Percentiles rank a stretch among this genome's conserved stretches.
phyloP scores from a whole-genome alignment of 352 stramenopile species.

The Elongisporangium undulatum region DNA sequence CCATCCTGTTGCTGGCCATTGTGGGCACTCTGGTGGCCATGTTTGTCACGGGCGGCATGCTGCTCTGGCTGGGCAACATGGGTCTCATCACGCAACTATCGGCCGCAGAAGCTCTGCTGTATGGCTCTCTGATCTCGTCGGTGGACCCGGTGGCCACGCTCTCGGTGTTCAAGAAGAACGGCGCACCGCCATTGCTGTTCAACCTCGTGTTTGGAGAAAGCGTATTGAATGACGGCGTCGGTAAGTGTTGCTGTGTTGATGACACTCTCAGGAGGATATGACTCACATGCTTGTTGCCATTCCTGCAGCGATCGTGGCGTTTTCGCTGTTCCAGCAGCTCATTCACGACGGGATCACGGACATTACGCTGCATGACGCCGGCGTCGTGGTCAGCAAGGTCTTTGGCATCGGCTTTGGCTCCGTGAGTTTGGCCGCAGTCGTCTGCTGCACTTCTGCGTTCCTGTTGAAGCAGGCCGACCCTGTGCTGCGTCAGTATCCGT shows the following conservation, averaged over 20 bases:
- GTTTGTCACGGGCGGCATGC: constrained; percentile 71
- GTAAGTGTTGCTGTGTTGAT: constrained; percentile 20
- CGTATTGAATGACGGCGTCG: constrained; percentile 94
- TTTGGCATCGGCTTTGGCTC: constrained; percentile 83
- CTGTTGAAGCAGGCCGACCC: constrained; percentile 76
- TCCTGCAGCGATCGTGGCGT: constrained; percentile 69
- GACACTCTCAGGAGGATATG: neutral
- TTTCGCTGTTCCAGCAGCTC: constrained; percentile 76
- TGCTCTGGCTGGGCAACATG: constrained; percentile 73
- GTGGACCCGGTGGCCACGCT: constrained; percentile 93
- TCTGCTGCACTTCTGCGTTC: constrained; percentile 79
- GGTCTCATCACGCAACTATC: constrained; percentile 75
- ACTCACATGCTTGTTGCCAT: constrained; percentile 5
- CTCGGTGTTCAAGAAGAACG: constrained; percentile 92
- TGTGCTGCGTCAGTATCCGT: constrained; percentile 66
- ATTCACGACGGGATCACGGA: constrained; percentile 70
- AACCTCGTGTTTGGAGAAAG: constrained; percentile 96
- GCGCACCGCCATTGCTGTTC: constrained; percentile 85
- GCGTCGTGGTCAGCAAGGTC: constrained; percentile 77
- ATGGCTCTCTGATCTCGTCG: constrained; percentile 90
- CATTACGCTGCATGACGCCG: constrained; percentile 67
- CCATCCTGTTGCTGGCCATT: constrained; percentile 79
- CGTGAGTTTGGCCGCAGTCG: constrained; percentile 57
- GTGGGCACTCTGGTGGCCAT: constrained; percentile 76
- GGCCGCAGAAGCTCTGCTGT: constrained; percentile 88